Base-by-base conservation (phyloP, 768 basidiomycete genomes). In the Crassisporium funariophilum region DNA sequence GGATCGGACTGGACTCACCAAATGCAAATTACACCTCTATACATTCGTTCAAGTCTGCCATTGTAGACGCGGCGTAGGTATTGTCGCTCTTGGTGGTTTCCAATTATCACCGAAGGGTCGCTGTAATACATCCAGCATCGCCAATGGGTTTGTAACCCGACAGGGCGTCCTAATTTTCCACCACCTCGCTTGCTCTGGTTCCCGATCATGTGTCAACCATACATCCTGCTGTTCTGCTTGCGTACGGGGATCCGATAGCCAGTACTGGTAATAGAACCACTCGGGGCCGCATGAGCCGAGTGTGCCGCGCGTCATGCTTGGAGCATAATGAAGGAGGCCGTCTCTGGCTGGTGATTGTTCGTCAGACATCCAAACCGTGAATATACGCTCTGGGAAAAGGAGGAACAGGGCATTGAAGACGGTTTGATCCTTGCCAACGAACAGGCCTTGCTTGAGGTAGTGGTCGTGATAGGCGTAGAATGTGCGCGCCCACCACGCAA, bases 391-490 rank as follows among this genome's bases (percentile, higher is more conserved):
- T 1, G 80, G 74, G 57, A 71, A 70, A 29, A 79, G 71, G 24
- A 66, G 55, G 33, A 63, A 46, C 15, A 66, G 54, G 24, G 62
- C 46, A 34, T 64, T 81, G 56, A 81, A 75, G 24, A 83, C 50
- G 0, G 75, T 75, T 56, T 82, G 77, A 59, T 82, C 82, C 54
- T 81, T 80, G 6, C 81, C 79, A n/a, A 80, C 76, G 53, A 82
- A 82, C 5, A 67, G 53, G 15, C 65, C 65, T 13, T 62, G 63
- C 5, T 61, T 56, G 31, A 80, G 71, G 62, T 80, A 82, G 48
- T 70, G 48, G 58, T 81, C 66, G 59, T 82, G 81, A 47, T 77
- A 76, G 0, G 68, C 63, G 55, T 79, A 82, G 57, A 71, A 83
- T 1, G 62, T 61, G 12, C 59, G 46, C 0, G 68, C 56, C 63